Evolutionary conservation across 2,329 filamentous ascomycete species (phyloP).

Genomic region (Ceratocystis cubensis): DNA sequence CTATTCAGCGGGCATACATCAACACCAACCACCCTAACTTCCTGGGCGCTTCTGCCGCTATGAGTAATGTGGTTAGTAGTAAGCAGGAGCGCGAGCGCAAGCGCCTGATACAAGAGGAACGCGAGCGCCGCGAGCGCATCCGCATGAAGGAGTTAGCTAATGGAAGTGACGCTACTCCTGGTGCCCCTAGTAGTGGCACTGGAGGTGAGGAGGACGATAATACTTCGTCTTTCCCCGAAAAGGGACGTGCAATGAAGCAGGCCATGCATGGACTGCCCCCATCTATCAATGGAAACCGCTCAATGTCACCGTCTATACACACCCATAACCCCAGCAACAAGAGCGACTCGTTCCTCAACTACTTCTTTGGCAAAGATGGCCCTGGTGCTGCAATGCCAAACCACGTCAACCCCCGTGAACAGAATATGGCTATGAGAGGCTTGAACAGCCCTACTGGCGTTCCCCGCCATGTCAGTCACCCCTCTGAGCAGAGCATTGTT

Average conservation of each 20-base stretch:
- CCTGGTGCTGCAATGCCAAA: conserved; percentile 28
- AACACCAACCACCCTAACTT: conserved; percentile 99
- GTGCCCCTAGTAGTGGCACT: conserved; percentile 8
- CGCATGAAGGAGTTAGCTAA: conserved; percentile 77
- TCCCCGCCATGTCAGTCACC: conserved; percentile 61
- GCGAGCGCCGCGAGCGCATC: conserved; percentile 70
- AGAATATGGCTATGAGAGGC: conserved; percentile 20
- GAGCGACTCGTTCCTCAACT: conserved; percentile 86
- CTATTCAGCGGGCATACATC: conserved; percentile 95
- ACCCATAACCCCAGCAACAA: conserved; percentile 50
- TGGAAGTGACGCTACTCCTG: conserved; percentile 38
- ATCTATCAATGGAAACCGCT: conserved; percentile 37
- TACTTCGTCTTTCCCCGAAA: conserved; percentile 24
- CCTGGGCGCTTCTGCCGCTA: conserved; percentile 86
- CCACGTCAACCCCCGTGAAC: conserved; percentile 25
- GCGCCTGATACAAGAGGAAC: conserved; percentile 65
- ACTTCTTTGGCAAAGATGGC: conserved; percentile 96
- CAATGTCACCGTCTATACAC: conserved; percentile 68
- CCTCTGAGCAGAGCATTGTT: conserved; percentile 60
- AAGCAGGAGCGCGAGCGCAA: conserved; percentile 92
- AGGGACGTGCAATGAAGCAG: conserved; percentile 15
- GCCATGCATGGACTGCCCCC: conserved; percentile 27
- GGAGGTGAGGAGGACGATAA: conserved; percentile 33
- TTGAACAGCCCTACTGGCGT: conserved; percentile 15
- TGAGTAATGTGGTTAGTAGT: conserved; percentile 90